These are phyloP conservation scores for Microdochium nivale DNA, from an alignment of 2,329 filamentous ascomycete species.

Conservation along the genomic window DNA sequence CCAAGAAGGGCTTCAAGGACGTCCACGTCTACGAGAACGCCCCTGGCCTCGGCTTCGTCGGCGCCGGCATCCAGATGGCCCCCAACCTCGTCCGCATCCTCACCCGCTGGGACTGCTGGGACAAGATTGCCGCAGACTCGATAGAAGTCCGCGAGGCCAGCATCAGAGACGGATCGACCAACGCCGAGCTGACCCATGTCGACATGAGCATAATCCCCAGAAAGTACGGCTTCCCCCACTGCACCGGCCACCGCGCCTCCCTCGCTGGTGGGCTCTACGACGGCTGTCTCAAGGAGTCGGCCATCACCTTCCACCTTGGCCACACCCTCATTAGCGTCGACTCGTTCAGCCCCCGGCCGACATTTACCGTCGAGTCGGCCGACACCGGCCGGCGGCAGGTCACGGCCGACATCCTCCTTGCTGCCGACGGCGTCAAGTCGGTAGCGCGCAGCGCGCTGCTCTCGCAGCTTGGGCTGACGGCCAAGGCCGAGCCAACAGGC, in stretches of 20 bases:
- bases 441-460: constrained; percentile 44
- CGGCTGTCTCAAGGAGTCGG: constrained; percentile 54
- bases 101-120: constrained; percentile 65
- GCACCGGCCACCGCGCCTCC: constrained; percentile 69
- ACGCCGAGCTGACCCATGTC: constrained; percentile 63
- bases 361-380: constrained; percentile 50
- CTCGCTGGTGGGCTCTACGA: constrained; percentile 62
- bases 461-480: constrained; percentile 36
- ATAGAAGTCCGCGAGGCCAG: constrained; percentile 64
- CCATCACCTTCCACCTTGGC: constrained; percentile 62
- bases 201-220: constrained; percentile 57
- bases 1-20: constrained; percentile 65
- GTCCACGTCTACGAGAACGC: constrained; percentile 70
- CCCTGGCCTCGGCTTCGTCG: constrained; percentile 68
- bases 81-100: constrained; percentile 76
- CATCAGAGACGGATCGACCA: constrained; percentile 59
- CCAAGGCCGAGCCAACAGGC: constrained; percentile 57
- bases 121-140: constrained; percentile 58
- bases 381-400: constrained; percentile 44
- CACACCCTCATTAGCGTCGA: constrained; percentile 45
- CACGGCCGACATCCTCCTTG: constrained; percentile 43
- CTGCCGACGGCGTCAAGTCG: constrained; percentile 49
- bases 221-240: constrained; percentile 68
- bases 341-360: constrained; percentile 50
- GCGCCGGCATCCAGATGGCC: constrained; percentile 76